Base-by-base conservation (phyloP, 345 rosid genomes). In the Populus ilicifolia region DNA sequence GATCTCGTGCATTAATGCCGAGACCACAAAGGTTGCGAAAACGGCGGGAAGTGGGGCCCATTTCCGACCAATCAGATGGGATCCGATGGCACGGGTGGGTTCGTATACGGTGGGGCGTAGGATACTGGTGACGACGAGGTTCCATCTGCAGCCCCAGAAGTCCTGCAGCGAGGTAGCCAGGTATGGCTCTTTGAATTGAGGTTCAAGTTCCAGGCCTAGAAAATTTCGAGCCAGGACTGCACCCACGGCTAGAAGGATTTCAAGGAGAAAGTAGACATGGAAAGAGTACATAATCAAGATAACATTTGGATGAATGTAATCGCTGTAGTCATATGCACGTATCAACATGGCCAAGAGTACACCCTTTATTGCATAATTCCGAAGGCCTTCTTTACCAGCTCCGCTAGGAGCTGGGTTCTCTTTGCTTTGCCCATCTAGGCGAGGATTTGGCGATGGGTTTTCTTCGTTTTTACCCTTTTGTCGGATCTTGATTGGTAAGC, bases 91-190 rank as follows among this genome's bases (percentile, higher is more conserved):
- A 0, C 82, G 75, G 21, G 29, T 71, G 0, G 94, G 94, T 16
- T 87, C 85, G 73, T 90, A 90, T 0, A 93, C 89, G 13, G 96
- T 84, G 1, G 91, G 90, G 21, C 82, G 88, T 0, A 93, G 72
- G 83, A 91, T 90, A 5, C 84, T 41, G 0, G 86, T 39, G 73
- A 90, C 94, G 87, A 79, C 82, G 30, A 93, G 78, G 80, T 93
- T 93, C 94, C 96, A 90, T 79, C 93, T 82, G 44, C 71, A 82
- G 6, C 96, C 94, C 98, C 93, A 91, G 25, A 93, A 91, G 50
- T 93, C 94, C 9, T 91, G 97, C 0, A 93, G 84, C 0, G 98
- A 91, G 1, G 98, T 85, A 0, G 93, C 77, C 7, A 81, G 46
- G 36, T 72, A 81, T 1, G 83, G 83, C 35, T 67, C 74, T 11